Base-by-base conservation (phyloP, 176 grass and related monocot genomes). In the Tillandsia fasciculata region DNA sequence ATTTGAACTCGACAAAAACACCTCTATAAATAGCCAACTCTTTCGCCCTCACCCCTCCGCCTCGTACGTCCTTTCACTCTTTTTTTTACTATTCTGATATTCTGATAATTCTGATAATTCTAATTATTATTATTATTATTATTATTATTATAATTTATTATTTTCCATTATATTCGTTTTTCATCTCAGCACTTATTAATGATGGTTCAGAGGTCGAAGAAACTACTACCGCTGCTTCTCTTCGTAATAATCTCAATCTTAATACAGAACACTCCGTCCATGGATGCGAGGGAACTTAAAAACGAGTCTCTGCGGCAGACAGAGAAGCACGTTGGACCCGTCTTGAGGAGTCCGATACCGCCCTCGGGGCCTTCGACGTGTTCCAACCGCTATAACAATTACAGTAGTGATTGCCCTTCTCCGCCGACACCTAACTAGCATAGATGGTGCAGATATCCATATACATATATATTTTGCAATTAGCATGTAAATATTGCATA, bases 241-340 rank as follows among this genome's bases (percentile, higher is more conserved):
- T 52, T 52, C n/a, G 9, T 72, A 53, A 15, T 48, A n/a, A 17
- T 72, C 52, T 72, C 52, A 56, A 59, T 23, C 70, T 11, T 48
- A 26, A 52, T 48, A 2, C 33, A 42, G 33, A 42, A 42, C 33
- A 42, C 3, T 42, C 53, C 53, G 56, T 28, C 59, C 15, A 48
- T 8, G 28, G 70, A 52, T 14, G 70, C 15, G 51, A 58, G 70
- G 53, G 24, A 27, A 12, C 26, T 72, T 27, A 26, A 48, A 2
- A 10, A 53, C 12, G 53, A 72, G 52, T 72, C 4, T 42, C 33
- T 42, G 70, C 53, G 49, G 27, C 53, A 52, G 24, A 17, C 26
- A 20, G 53, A 48, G 59, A 52, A 17, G 52, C 28, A 12, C 15
- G 52, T 15, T 72, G 5, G 56, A 26, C 10, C 8, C 48, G 15